Conservation (phyloP, 73 alveolate species). For the Tetrahymena elliotti region DNA sequence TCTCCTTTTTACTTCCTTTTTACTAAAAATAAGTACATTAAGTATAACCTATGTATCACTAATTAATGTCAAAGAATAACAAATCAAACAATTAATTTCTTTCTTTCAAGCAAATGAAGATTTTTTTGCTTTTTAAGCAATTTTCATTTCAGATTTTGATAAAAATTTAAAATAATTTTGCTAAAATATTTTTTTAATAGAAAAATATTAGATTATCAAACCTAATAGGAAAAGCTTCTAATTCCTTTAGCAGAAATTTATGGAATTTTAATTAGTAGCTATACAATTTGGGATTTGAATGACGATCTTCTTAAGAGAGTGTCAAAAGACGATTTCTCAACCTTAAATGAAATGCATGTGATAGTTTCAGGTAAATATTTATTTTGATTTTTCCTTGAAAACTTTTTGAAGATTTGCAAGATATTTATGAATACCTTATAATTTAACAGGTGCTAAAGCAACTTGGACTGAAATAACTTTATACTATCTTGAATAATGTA, state of each 20-base stretch:
- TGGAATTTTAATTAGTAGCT: conserved; percentile 28
- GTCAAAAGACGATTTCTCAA: conserved; percentile 40
- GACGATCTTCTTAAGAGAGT: conserved; percentile 24
- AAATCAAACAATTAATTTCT: background rate
- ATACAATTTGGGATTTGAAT: conserved; percentile 15
- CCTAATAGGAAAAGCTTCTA: conserved; percentile 56
- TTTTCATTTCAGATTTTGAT: background rate
- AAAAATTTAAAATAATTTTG: too few species aligned
- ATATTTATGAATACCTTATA: background rate
- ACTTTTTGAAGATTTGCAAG: background rate
- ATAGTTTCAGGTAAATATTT: conserved; percentile 16
- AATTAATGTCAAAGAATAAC: background rate
- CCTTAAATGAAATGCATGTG: conserved; percentile 47
- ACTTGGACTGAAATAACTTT: background rate
- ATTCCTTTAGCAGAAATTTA: conserved; percentile 52
- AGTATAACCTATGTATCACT: background rate
- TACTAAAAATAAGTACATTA: background rate
- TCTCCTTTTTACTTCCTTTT: background rate
- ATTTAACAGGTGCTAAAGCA: background rate
- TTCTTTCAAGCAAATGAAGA: background rate
- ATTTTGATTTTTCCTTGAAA: background rate
- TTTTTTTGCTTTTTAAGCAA: background rate
- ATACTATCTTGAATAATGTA: background rate
- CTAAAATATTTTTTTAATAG: background rate
- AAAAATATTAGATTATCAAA: conserved; percentile 62